Evolutionary conservation across 108 stramenopile genomes (phyloP), one percentile per base, ranked within the genome.

Genomic region (Stephanodiscus minutulus): DNA sequence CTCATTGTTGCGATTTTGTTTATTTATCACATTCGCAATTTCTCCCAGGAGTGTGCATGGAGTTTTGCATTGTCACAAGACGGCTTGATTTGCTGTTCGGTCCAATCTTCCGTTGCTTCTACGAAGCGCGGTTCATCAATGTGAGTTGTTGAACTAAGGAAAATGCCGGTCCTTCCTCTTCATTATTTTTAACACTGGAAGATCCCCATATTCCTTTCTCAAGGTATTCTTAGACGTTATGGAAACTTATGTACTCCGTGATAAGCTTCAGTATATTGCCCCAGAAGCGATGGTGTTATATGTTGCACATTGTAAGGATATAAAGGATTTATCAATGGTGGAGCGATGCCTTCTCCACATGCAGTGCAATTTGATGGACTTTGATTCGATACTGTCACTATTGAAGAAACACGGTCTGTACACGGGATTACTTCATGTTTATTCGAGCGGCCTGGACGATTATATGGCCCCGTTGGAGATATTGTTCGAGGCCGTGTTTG

Each of bases 281-380:
- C 94, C 96, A 0, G 91, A 90, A 74, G 94, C 86, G 29, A 90
- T 95, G 86, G 73, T 70, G 2, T 71, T 90, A 59, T 94, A 95
- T 70, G 82, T 97, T 1, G 92, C 94, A 17, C 86, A 91, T 64
- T 93, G 88, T 61, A 87, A 81, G 48, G 85, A 86, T 33, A 78
- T 70, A 36, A 91, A 88, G 66, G 93, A 91, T 46, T 72, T 95
- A 66, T 76, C 87, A 11, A 88, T 83, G 21, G 93, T 96, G 0
- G 96, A 97, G 72, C 83, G 95, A 48, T 94, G 95, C 62, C 74
- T 96, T 44, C 86, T 95, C 20, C 93, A 96, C 67, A 88, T 97
- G 86, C 88, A 97, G 69, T 87, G 90, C 15, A 87, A 81, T 18
- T 74, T 92, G 21, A 86, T 97, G 88, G 96, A 96, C 68, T 92